Base-by-base conservation (phyloP, 441 rosid genomes). In the Kokia cookei region DNA sequence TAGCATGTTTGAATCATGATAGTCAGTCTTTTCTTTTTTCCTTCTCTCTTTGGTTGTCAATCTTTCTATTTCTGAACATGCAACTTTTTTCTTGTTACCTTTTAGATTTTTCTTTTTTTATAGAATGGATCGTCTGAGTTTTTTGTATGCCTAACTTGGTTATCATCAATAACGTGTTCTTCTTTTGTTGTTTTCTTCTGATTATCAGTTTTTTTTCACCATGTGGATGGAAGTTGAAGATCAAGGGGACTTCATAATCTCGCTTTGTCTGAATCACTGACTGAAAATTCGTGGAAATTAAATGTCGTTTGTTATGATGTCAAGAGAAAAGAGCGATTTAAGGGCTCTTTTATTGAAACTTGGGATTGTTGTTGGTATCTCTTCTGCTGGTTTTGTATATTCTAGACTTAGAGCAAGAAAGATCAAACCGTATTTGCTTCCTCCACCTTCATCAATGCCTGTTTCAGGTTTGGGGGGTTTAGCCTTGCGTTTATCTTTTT, bases 331-430 rank as follows among this genome's bases (percentile, higher is more conserved):
- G 80, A 78, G 79, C 74, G 90, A 87, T 65, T 51, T 95, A 65
- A 89, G 80, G 73, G 79, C 87, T 32, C 24, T 88, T 60, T 75
- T 90, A 72, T 58, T 91, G 67, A 83, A 86, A 78, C 15, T 93
- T 66, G 98, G 98, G 69, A 82, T 88, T 54, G 99, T 86, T 63
- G 50, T 95, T 2, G 86, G 89, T 24, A 73, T 95, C 53, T 91
- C 97, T 68, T 74, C 88, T 15, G 96, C 93, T 27, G 96, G 93
- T 43, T 81, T 93, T 72, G 73, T 93, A 72, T 85, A 72, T 81
- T 83, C 93, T 65, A 91, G 93, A 43, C 68, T 85, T 63, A 85
- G 80, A 74, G 69, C 62, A 55, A 80, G 81, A 29, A 82, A 77
- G 72, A 64, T 43, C 53, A 83, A 80, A 57, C 84, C 90, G 14